Conservation (phyloP, 257 asterid species). For the Jaltomata sinuosa region DNA sequence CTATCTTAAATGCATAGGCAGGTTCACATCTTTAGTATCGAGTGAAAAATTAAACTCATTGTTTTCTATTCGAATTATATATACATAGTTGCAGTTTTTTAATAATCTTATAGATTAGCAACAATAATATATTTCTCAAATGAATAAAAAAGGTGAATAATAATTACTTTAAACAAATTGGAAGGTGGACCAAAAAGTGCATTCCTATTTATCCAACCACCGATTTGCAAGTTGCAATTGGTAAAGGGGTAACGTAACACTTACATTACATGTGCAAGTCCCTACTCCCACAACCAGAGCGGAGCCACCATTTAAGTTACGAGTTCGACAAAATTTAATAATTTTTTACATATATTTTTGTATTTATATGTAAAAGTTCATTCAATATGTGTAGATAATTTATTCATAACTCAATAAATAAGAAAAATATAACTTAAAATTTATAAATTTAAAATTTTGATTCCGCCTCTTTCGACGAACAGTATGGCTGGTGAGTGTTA, state of each 20-base stretch:
- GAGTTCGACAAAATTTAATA: not conserved
- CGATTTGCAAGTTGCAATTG: not conserved
- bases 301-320: not conserved
- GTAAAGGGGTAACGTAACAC: not conserved
- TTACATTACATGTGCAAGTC: not conserved
- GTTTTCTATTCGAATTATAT: not conserved
- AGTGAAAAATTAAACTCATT: not conserved
- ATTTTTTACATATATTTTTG: not conserved
- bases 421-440: not conserved
- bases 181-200: not conserved
- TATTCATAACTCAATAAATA: not conserved
- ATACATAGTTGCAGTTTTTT: not conserved
- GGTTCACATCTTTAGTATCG: not conserved
- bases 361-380: no score
- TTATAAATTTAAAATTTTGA: not conserved
- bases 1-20: not conserved
- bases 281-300: not conserved
- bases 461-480: fast-evolving
- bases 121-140: not conserved
- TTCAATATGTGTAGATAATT: no score
- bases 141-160: not conserved
- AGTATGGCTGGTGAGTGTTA: not conserved
- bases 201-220: not conserved
- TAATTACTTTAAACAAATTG: not conserved
- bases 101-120: not conserved